A percentile compares a stretch with the other conserved stretches of the same genome.
phyloP scores from a whole-genome alignment of 495 filamentous ascomycete genomes.

The Xylaria venustula region DNA sequence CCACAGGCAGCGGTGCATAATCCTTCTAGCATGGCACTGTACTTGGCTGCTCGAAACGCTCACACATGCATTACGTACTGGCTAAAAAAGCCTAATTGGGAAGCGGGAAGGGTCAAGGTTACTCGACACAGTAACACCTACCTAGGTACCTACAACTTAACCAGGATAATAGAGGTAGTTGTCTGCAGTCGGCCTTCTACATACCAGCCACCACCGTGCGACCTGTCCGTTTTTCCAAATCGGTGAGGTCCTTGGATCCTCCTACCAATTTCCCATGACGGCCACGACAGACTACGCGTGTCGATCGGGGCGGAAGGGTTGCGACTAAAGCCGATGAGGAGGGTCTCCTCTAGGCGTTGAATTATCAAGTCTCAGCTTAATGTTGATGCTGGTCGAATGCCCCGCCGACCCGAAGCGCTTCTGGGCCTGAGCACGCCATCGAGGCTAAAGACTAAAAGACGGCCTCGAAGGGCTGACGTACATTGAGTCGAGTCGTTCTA shows the following conservation, averaged over 20 bases:
- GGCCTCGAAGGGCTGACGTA: conserved; percentile 12
- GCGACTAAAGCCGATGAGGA: neutral
- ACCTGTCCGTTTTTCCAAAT: conserved; percentile 7
- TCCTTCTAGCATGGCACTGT: too few relatives aligned
- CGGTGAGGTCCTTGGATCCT: neutral
- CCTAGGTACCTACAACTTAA: too few relatives aligned
- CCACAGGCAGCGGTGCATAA: too few relatives aligned
- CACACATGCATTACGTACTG: neutral
- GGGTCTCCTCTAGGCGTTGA: too few relatives aligned
- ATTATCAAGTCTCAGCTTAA: neutral
- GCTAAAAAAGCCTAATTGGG: neutral
- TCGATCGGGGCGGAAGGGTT: neutral
- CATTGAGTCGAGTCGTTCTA: conserved; percentile 12
- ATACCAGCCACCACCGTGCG: neutral
- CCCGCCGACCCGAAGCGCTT: neutral
- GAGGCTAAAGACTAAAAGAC: conserved; percentile 39
- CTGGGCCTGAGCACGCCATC: conserved; percentile 45
- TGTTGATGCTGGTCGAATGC: neutral
- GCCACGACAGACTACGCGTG: neutral
- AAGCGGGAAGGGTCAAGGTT: conserved; percentile 1
- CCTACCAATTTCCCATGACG: neutral
- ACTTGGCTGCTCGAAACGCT: neutral
- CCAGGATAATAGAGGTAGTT: neutral
- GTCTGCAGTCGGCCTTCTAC: too few relatives aligned
- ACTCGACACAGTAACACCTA: neutral